Conservation (phyloP, 352 stramenopile genomes). For the Phytopythium ostracodes region DNA sequence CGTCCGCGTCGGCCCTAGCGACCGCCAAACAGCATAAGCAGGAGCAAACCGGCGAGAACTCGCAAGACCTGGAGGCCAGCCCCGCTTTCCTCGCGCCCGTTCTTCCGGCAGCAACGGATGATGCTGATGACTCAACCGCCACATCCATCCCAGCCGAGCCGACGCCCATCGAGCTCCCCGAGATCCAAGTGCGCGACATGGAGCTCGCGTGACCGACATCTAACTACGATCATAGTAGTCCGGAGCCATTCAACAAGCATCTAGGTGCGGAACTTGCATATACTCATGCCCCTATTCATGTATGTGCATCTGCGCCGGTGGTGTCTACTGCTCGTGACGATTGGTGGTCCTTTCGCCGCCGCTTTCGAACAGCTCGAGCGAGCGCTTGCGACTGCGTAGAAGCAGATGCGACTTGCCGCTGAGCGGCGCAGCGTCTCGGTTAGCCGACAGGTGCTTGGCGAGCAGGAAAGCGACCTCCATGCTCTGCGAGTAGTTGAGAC, state of each 20-base stretch:
- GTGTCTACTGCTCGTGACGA: slow-evolving; percentile 18
- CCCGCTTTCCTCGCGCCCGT: not conserved
- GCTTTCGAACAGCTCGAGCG: slow-evolving; percentile 31
- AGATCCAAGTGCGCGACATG: slow-evolving; percentile 2
- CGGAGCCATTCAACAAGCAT: not conserved
- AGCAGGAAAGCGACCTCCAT: slow-evolving; percentile 98
- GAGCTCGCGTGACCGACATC: slow-evolving; percentile 1
- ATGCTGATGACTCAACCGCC: not conserved
- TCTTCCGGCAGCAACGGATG: not conserved
- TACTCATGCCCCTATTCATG: not conserved
- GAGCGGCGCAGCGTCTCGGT: slow-evolving; percentile 58
- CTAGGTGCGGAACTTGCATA: not conserved
- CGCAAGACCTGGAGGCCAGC: slow-evolving; percentile 6
- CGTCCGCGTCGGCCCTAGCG: slow-evolving; percentile 33
- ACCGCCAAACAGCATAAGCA: slow-evolving; percentile 21
- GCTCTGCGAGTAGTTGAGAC: slow-evolving; percentile 97
- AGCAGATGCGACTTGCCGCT: slow-evolving; percentile 39
- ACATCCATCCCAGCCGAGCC: not conserved
- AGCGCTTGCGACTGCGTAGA: slow-evolving; percentile 48
- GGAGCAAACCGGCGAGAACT: slow-evolving; percentile 6
- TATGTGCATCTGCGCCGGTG: not conserved
- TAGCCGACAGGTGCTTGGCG: slow-evolving; percentile 85
- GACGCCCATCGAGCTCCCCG: slow-evolving; percentile 3
- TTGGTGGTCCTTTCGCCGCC: slow-evolving; percentile 30
- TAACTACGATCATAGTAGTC: not conserved